Percentiles rank a stretch among this genome's conserved stretches.
Conservation (phyloP, 2,329 filamentous ascomycete genomes). For the Colletotrichum karsti region DNA sequence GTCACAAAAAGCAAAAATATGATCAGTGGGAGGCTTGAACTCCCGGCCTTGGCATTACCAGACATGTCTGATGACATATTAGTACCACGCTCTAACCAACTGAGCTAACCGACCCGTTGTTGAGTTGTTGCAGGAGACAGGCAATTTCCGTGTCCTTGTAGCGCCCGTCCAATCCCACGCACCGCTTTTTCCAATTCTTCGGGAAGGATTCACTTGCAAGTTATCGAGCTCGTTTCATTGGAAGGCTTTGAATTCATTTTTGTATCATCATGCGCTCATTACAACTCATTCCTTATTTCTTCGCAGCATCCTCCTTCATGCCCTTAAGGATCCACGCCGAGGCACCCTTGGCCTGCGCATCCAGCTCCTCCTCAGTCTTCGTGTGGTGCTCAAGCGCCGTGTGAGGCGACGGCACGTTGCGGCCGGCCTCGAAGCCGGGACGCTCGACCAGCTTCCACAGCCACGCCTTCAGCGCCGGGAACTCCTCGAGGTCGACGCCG, state of each 20-base stretch:
- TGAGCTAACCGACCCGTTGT: slow-evolving; percentile 30
- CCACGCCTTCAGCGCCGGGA: slow-evolving; percentile 81
- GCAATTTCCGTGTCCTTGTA: background rate
- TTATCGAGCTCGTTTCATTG: too few species aligned
- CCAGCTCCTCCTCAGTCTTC: slow-evolving; percentile 60
- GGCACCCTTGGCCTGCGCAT: slow-evolving; percentile 59
- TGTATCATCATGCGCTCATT: background rate
- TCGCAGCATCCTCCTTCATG: slow-evolving; percentile 71
- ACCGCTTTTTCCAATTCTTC: too few species aligned
- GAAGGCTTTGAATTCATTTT: background rate
- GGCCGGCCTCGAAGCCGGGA: slow-evolving; percentile 78
- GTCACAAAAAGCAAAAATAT: background rate
- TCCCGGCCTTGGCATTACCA: slow-evolving; percentile 27
- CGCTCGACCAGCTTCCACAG: slow-evolving; percentile 74
- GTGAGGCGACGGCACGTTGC: slow-evolving; percentile 74
- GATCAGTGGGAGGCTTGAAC: slow-evolving; percentile 30
- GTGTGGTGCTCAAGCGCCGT: slow-evolving; percentile 61
- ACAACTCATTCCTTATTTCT: slow-evolving; percentile 43
- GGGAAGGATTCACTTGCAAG: too few species aligned
- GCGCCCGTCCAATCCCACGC: too few species aligned
- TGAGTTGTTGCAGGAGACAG: too few species aligned
- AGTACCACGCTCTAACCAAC: slow-evolving; percentile 30
- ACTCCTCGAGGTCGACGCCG: slow-evolving; percentile 72
- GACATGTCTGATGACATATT: slow-evolving; percentile 12
- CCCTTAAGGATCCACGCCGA: slow-evolving; percentile 72